phyloP scores from a whole-genome alignment of 179 eudicot species.

The Amaranthus tricolor region DNA sequence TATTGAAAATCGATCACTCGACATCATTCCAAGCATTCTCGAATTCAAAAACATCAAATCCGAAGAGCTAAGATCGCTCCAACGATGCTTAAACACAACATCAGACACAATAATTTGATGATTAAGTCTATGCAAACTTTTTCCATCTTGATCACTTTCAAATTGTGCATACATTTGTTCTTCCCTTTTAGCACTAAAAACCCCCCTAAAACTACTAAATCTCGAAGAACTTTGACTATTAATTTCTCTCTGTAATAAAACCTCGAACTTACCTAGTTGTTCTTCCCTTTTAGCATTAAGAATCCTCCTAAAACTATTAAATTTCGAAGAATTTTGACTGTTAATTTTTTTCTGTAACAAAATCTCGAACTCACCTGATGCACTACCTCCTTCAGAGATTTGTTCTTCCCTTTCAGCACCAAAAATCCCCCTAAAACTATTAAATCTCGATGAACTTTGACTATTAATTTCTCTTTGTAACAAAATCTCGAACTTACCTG shows the following conservation, averaged over 20 bases:
- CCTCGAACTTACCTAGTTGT: conserved; percentile 42
- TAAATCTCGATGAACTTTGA: conserved; percentile 39
- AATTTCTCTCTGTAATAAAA: conserved; percentile 60
- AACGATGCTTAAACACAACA: conserved; percentile 59
- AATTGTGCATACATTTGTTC: conserved; percentile 31
- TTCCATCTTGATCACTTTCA: background rate
- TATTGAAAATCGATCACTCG: conserved; percentile 41
- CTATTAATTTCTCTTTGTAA: conserved; percentile 51
- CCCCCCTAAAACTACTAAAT: conserved; percentile 42
- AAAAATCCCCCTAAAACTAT: conserved; percentile 43
- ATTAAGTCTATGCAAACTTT: conserved; percentile 50
- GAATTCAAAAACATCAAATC: conserved; percentile 70
- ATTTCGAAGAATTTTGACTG: conserved; percentile 33
- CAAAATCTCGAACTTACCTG: conserved; percentile 49
- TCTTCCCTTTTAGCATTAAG: too few species aligned
- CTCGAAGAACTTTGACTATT: conserved; percentile 32
- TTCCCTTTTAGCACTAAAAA: conserved; percentile 1
- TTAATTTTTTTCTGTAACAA: conserved; percentile 55
- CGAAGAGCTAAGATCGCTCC: conserved; percentile 77
- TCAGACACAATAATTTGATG: conserved; percentile 70
- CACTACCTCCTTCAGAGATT: conserved; percentile 1
- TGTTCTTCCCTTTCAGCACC: conserved; percentile 20
- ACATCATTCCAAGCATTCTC: conserved; percentile 56
- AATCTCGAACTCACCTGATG: conserved; percentile 45
- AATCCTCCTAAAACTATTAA: conserved; percentile 57